These are phyloP conservation scores for Cryptococcus sp. DNA, from an alignment of 1,284 basidiomycete species.

Conservation along the genomic window DNA sequence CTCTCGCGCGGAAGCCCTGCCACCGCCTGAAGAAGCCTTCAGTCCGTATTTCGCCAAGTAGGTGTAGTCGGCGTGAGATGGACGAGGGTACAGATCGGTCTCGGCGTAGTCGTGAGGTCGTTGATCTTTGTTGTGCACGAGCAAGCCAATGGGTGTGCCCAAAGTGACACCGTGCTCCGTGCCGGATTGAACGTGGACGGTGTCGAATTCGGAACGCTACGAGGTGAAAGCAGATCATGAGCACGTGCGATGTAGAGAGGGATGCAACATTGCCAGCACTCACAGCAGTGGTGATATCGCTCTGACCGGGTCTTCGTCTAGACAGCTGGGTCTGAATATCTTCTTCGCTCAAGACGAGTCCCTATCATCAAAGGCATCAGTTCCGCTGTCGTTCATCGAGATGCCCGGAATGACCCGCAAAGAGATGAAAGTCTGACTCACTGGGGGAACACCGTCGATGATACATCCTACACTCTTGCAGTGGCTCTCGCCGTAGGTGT, in stretches of 20 bases:
- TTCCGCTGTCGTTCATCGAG: too few species aligned
- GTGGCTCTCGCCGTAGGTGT: slow-evolving; percentile 97
- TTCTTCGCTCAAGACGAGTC: slow-evolving; percentile 72
- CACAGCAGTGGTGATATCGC: slow-evolving; percentile 92
- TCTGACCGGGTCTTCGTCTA: slow-evolving; percentile 91
- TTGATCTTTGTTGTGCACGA: slow-evolving; percentile 98
- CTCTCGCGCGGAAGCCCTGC: slow-evolving; percentile 90
- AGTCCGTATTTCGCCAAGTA: slow-evolving; percentile 97
- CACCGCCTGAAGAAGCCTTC: slow-evolving; percentile 96
- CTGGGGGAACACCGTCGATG: slow-evolving; percentile 94
- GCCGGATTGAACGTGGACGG: slow-evolving; percentile 91
- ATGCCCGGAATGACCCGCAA: background rate
- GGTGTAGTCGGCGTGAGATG: slow-evolving; percentile 97
- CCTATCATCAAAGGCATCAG: slow-evolving; percentile 58
- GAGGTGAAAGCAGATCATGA: background rate
- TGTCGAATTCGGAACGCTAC: slow-evolving; percentile 94
- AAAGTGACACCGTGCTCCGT: slow-evolving; percentile 92
- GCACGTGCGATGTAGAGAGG: background rate
- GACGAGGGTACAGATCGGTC: slow-evolving; percentile 95
- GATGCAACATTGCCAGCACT: slow-evolving; percentile 46
- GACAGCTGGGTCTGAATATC: slow-evolving; percentile 94
- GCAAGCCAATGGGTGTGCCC: slow-evolving; percentile 92
- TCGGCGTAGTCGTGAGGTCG: slow-evolving; percentile 98
- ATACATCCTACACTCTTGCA: slow-evolving; percentile 97
- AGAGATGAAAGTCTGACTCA: slow-evolving; percentile 55